Evolutionary conservation across 2,329 filamentous ascomycete species (phyloP), one percentile per base, ranked within the genome.

Genomic region (Davidsoniella virescens): DNA sequence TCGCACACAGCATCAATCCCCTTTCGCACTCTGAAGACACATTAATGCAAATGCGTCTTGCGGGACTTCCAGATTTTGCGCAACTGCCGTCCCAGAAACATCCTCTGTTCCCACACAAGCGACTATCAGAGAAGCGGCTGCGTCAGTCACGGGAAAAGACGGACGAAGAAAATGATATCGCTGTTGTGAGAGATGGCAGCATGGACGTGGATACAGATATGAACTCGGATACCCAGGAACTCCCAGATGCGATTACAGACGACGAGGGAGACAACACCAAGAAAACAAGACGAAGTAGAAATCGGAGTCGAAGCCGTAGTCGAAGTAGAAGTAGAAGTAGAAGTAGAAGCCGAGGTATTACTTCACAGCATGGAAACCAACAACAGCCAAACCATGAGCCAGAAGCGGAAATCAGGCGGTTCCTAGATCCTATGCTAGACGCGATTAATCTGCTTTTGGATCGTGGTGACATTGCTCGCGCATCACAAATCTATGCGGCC

Each of bases 11-110:
- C 20, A 71, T 73, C 57, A 75, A 76, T 57, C 73, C 73, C 16
- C 53, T 70, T 54, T 72, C 69, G 53, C 66, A 76, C 55, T 62
- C 64, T 2, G 70, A 70, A 1, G 60, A 62, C 49, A 69, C 68
- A 7, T 66, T 75, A 38, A 62, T 59, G 40, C 72, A 76, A 56
- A 67, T 75, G 46, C 57, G 60, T 17, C 55, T 68, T 6, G 72
- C 72, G 2, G 73, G 73, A 3, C 60, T 75, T n/a, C 56, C 63
- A 2, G 61, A 70, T 5, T 59, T 65, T 47, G 64, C 70, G 33
- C 63, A 55, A 10, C 55, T 71, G 5, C 73, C 72, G 1, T 64
- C 65, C 0, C 59, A 57, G 16, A 44, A 57, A 3, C 56, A 69
- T 9, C 42, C 29, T 10, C 59, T 60, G 2, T 76, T 74, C 48